Conservation (phyloP, 371 early-diverging fungal species). For the Mortierella sp. region DNA sequence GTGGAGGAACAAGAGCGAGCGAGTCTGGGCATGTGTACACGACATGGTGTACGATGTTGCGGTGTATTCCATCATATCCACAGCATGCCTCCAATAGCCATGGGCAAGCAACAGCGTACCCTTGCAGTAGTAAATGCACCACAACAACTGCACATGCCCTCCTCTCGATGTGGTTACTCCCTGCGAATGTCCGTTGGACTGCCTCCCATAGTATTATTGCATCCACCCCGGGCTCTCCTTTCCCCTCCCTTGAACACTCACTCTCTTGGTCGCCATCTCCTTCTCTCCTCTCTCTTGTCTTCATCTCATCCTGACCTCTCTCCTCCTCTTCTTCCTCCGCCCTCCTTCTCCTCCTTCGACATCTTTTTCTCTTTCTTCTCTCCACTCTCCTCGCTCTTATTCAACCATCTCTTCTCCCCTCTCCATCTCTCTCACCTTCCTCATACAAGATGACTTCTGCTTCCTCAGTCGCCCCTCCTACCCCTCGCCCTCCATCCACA, state of each 20-base stretch:
- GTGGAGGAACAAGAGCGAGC: neutral
- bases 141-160: no score
- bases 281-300: neutral
- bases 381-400: neutral
- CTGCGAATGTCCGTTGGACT: neutral
- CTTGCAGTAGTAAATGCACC: no score
- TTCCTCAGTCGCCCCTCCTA: conserved; percentile 1
- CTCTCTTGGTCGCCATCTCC: neutral
- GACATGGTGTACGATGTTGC: neutral
- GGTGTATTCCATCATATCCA: no score
- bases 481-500: conserved; percentile 15
- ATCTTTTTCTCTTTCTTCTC: no score
- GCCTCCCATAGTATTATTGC: neutral
- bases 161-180: neutral
- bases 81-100: no score
- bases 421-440: neutral
- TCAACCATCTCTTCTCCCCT: neutral
- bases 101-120: no score
- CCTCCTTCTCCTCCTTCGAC: neutral
- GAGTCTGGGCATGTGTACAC: neutral
- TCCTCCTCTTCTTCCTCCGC: neutral
- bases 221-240: neutral
- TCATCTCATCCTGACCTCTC: neutral
- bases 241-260: conserved; percentile 4
- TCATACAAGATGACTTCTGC: conserved; percentile 1